Base-by-base conservation (phyloP, 306 rosid genomes). In the Ochetophila trinervis region DNA sequence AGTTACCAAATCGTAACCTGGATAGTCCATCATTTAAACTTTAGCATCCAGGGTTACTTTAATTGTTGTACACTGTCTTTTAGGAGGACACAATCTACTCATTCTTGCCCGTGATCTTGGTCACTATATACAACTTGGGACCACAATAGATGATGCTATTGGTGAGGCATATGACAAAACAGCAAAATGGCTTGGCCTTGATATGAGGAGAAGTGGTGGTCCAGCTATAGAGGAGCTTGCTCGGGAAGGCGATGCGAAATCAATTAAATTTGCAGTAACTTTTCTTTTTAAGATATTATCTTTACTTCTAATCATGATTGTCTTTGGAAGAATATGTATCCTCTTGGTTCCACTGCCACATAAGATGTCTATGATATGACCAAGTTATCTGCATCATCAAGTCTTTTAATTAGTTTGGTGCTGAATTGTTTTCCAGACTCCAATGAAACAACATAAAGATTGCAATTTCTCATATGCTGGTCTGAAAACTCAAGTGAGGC, bases 161-260 rank as follows among this genome's bases (percentile, higher is more conserved):
- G 96, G 98, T 16, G 98, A 92, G 86, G 98, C 98, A 30, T 92
- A 89, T 73, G 96, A 89, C 86, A 92, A 92, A 81, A 84, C 86
- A 51, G 98, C 98, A 59, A 92, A 89, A 74, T 92, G 98, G 98
- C 96, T 92, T 22, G 95, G 95, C 61, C 98, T 92, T 82, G 98
- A 92, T 78, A 13, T 92, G 82, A 84, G 98, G 78, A 87, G 86
- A 78, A 92, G 98, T 79, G 98, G 98, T 40, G 98, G 98, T 49
- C 98, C 96, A 63, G 98, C 98, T 63, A 68, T 92, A 67, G 98
- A 92, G 80, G 84, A 82, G 82, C 98, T 92, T 79, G 98, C 97
- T 34, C 67, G 44, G 75, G 94, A 87, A 81, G 98, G 98, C 57
- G 80, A 85, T 70, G 84, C 91, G 59, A 19, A 84, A 68, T 82